Evolutionary conservation across 176 grass and related monocot species (phyloP).

Genomic region (Carex littledalei): DNA sequence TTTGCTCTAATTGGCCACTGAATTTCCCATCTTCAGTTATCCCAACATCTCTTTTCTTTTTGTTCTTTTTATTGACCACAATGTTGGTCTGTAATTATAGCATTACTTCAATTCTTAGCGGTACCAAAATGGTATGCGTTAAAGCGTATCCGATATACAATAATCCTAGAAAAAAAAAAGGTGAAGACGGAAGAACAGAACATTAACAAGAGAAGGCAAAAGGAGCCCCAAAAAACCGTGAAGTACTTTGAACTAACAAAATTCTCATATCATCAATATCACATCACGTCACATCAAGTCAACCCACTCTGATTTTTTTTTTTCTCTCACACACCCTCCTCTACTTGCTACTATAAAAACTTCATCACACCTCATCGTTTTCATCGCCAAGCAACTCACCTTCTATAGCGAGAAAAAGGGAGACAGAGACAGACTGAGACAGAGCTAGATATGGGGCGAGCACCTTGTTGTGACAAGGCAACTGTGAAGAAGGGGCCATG

Average conservation of each 20-base stretch:
- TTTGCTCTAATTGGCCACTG: background rate
- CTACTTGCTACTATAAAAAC: conserved; percentile 33
- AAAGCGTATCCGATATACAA: background rate
- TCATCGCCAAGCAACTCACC: conserved; percentile 10
- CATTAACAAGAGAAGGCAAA: conserved; percentile 28
- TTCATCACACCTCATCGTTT: conserved; percentile 14
- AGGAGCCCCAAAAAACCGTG: conserved; percentile 29
- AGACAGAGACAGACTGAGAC: background rate
- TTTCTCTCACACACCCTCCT: conserved; percentile 13
- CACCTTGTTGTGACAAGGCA: conserved; percentile 86
- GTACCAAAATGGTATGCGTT: background rate
- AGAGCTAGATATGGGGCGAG: conserved; percentile 55
- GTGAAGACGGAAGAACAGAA: conserved; percentile 19
- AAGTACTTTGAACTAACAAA: conserved; percentile 27
- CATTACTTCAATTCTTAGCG: background rate
- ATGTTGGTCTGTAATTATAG: background rate
- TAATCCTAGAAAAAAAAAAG: background rate
- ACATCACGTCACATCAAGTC: conserved; percentile 51
- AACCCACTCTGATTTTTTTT: conserved; percentile 35
- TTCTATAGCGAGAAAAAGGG: background rate
- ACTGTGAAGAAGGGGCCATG: conserved; percentile 88
- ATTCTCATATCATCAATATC: conserved; percentile 35
- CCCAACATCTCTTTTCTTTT: background rate
- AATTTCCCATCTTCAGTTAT: background rate
- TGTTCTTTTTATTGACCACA: background rate